A percentile compares a stretch with the other conserved stretches of the same genome.
phyloP scores from a whole-genome alignment of 495 filamentous ascomycete genomes.

The Neurospora cerealis region DNA sequence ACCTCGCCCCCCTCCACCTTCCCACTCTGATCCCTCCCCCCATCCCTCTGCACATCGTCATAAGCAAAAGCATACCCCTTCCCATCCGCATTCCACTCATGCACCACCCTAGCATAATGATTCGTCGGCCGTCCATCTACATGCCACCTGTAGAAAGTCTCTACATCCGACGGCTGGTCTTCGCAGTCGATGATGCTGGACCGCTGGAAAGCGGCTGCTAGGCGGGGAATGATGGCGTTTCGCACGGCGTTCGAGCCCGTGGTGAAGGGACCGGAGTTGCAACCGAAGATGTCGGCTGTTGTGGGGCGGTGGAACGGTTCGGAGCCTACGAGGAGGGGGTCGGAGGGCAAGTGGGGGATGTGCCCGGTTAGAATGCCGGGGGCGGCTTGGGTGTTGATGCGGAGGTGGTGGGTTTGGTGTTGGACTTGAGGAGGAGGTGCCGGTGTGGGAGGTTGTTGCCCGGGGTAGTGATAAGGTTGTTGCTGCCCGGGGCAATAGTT shows the following conservation, averaged over 20 bases:
- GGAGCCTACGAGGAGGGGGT: slow-evolving; percentile 26
- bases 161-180: slow-evolving; percentile 41
- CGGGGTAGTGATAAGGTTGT: neutral
- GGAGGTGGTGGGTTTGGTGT: slow-evolving; percentile 5
- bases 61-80: slow-evolving; percentile 74
- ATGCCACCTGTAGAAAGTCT: slow-evolving; percentile 45
- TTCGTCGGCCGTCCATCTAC: slow-evolving; percentile 41
- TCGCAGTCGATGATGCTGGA: slow-evolving; percentile 37
- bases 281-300: slow-evolving; percentile 59
- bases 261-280: slow-evolving; percentile 60
- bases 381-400: slow-evolving; percentile 34
- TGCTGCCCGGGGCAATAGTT: neutral
- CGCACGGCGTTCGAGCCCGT: slow-evolving; percentile 44
- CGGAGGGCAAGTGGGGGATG: neutral
- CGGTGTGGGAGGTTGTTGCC: neutral
- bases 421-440: neutral
- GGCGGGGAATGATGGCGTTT: slow-evolving; percentile 50
- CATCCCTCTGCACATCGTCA: slow-evolving; percentile 60
- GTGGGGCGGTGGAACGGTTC: slow-evolving; percentile 48
- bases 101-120: slow-evolving; percentile 62
- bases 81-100: slow-evolving; percentile 52
- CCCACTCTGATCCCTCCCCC: slow-evolving; percentile 55
- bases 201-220: slow-evolving; percentile 63
- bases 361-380: slow-evolving; percentile 14
- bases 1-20: slow-evolving; percentile 54